Base-by-base conservation (phyloP, 1,139 yeast genomes). In the Hansenula anomala region DNA sequence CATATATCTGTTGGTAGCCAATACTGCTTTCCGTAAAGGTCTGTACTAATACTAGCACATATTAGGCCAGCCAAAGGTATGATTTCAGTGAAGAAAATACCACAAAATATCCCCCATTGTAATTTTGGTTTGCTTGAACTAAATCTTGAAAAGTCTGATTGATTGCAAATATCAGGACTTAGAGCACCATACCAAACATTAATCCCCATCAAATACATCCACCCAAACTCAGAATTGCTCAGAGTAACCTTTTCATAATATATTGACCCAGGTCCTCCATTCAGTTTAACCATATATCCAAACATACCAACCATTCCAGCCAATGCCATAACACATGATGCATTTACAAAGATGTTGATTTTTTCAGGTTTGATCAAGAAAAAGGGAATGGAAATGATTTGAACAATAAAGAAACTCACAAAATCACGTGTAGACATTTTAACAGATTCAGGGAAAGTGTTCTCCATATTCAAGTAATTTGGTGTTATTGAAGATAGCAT, bases 141-240 rank as follows among this genome's bases (percentile, higher is more conserved):
- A 52, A 69, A 71, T 42, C 76, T 54, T 5, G 74, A 58, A 45
- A 57, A 71, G 48, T 71, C 76, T 29, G 69, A 52, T 44, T 67
- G 70, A 48, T 71, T 71, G 22, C 73, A 59, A 23, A 66, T 55
- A 41, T 60, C 70, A 1, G 71, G 60, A 14, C 67, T 55, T 14
- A 66, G 37, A 17, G 59, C 54, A 15, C 65, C 63, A 38, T 60
- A 62, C 62, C 63, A 60, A 9, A 54, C 47, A n/a, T 58, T 46
- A 40, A 56, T 54, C 3, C 13, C 25, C 9, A 23, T 6, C 25
- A 56, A 60, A 30, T 56, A 51, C 13, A 59, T 34, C 61, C 62
- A 59, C 47, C 62, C 62, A 59, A 3, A 53, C 58, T 13, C 38
- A 9, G 46, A 22, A 14, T 4, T 26, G 6, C 49, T 43, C 13